phyloP scores from a whole-genome alignment of 2,329 filamentous ascomycete species.

The Diaporthe ilicicola region DNA sequence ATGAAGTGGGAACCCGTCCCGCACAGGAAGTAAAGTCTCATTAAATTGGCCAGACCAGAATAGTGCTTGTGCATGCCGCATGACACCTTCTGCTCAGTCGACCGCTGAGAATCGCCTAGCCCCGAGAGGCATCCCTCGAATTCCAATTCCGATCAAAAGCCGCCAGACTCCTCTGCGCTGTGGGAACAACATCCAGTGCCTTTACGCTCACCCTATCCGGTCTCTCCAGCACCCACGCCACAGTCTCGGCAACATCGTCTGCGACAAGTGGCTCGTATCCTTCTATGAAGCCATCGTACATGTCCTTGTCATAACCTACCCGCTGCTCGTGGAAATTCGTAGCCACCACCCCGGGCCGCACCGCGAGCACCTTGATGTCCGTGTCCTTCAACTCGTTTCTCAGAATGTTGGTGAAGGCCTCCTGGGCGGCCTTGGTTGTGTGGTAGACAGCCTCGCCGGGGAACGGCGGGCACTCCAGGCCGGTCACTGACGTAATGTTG shows the following conservation, averaged over 20 bases:
- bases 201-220: constrained; percentile 7
- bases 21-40: no score
- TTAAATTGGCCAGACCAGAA: background rate
- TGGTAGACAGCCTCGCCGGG: constrained; percentile 12
- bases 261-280: constrained; percentile 7
- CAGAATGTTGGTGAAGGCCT: constrained; percentile 2
- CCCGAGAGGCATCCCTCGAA: background rate
- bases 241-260: constrained; percentile 1
- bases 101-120: background rate
- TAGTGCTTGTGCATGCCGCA: background rate
- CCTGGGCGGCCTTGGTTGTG: constrained; percentile 13
- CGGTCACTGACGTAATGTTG: constrained; percentile 12
- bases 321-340: constrained; percentile 13
- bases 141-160: constrained; percentile 10
- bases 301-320: background rate
- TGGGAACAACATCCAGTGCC: background rate
- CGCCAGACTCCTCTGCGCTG: background rate
- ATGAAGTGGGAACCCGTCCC: no score
- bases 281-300: background rate
- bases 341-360: background rate
- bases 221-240: constrained; percentile 5
- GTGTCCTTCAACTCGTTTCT: background rate
- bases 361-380: constrained; percentile 13
- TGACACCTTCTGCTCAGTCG: background rate
- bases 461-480: constrained; percentile 5